phyloP scores from a whole-genome alignment of 176 grass and related monocot species.

The Oropetium thomaeum region DNA sequence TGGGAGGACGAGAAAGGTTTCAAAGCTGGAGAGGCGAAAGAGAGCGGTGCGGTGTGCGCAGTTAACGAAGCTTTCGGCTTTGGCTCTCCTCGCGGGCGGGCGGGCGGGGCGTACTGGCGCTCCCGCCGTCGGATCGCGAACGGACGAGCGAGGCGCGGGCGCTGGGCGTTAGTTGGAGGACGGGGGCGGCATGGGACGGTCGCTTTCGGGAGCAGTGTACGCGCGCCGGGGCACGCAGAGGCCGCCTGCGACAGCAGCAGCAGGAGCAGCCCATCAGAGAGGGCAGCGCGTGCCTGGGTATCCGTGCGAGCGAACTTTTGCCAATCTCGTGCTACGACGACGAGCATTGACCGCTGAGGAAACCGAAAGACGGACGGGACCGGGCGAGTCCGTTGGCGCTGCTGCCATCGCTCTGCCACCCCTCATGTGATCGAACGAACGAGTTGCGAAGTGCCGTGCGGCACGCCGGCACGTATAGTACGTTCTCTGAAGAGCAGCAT shows the following conservation, averaged over 20 bases:
- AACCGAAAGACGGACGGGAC: neutral
- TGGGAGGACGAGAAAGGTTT: constrained; percentile 30
- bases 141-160: neutral
- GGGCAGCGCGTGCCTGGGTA: constrained; percentile 10
- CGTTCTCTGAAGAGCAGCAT: too few relatives aligned
- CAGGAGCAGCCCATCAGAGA: neutral
- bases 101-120: neutral
- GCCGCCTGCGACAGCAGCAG: neutral
- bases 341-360: constrained; percentile 14
- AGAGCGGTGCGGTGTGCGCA: constrained; percentile 1
- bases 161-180: neutral
- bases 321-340: neutral
- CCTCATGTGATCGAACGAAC: neutral
- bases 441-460: neutral
- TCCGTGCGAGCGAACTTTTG: neutral
- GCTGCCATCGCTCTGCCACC: neutral
- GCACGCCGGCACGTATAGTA: neutral
- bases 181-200: constrained; percentile 8
- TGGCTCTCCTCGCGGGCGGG: neutral
- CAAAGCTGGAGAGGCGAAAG: neutral
- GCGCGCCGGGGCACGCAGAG: constrained; percentile 19
- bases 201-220: constrained; percentile 25
- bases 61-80: constrained; percentile 13
- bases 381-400: neutral
- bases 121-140: constrained; percentile 21